Percentiles rank a stretch among this genome's conserved stretches.
These are phyloP conservation scores for Candida germanica DNA, from an alignment of 805 yeast species.

Conservation along the genomic window DNA sequence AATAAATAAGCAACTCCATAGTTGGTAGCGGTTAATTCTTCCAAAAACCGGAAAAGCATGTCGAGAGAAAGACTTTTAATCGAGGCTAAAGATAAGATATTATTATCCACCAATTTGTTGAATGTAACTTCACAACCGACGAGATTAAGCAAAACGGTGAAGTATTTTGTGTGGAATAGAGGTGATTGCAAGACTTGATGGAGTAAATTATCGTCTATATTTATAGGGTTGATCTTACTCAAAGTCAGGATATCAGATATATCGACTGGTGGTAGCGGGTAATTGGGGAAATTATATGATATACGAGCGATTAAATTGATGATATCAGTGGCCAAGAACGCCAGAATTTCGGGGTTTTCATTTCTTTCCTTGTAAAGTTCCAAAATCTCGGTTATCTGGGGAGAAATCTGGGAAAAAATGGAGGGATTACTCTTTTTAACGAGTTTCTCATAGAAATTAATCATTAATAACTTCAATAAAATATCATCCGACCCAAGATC, in stretches of 20 bases:
- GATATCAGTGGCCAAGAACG: conserved; percentile 16
- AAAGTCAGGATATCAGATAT: conserved; percentile 22
- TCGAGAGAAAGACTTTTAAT: conserved; percentile 15
- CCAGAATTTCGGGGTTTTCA: conserved; percentile 4
- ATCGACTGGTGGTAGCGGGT: conserved; percentile 8
- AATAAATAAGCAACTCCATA: conserved; percentile 20
- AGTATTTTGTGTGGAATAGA: conserved; percentile 18
- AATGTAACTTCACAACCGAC: conserved; percentile 17
- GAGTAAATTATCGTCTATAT: conserved; percentile 12
- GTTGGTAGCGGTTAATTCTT: conserved; percentile 17
- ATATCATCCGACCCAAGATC: conserved; percentile 20
- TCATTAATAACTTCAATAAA: conserved; percentile 21
- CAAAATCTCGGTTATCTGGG: neutral
- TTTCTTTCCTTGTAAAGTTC: conserved; percentile 3
- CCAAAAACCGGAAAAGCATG: conserved; percentile 18
- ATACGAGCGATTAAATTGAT: conserved; percentile 18
- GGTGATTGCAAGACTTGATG: conserved; percentile 10
- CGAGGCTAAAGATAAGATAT: conserved; percentile 9
- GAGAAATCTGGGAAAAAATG: neutral
- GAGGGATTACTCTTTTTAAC: conserved; percentile 10
- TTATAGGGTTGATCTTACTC: conserved; percentile 12
- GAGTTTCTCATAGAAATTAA: conserved; percentile 24
- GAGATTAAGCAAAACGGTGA: conserved; percentile 24
- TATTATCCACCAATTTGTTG: conserved; percentile 8
- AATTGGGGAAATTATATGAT: conserved; percentile 16